Conservation (phyloP, 176 grass and related monocot genomes). For the Sorghum bicolor region Sorghum_bicolor_NCBIv3 NC_012878.2:51762501-51763000, state of each 20-base stretch:
- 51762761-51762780: conserved; percentile 64
- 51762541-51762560: conserved; percentile 93
- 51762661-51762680: conserved; percentile 46
- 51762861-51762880: conserved; percentile 93
- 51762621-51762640: conserved; percentile 31
- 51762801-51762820: conserved; percentile 38
- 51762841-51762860: conserved; percentile 61
- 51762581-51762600: conserved; percentile 62
- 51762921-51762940: conserved; percentile 94
- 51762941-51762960: conserved; percentile 26
- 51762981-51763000: conserved; percentile 42
- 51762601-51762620: conserved; percentile 11
- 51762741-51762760: conserved; percentile 53
- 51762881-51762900: conserved; percentile 71
- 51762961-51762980: conserved; percentile 25
- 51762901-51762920: conserved; percentile 80
- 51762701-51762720: conserved; percentile 39
- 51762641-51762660: conserved; percentile 52
- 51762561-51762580: conserved; percentile 95
- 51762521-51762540: conserved; percentile 50
- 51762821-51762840: conserved; percentile 19
- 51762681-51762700: conserved; percentile 50
- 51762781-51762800: conserved; percentile 52
- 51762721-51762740: conserved; percentile 21
- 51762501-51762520: conserved; percentile 37